These are phyloP conservation scores for Medicago arabica DNA, from an alignment of 306 rosid genomes.

Conservation along the genomic window DNA sequence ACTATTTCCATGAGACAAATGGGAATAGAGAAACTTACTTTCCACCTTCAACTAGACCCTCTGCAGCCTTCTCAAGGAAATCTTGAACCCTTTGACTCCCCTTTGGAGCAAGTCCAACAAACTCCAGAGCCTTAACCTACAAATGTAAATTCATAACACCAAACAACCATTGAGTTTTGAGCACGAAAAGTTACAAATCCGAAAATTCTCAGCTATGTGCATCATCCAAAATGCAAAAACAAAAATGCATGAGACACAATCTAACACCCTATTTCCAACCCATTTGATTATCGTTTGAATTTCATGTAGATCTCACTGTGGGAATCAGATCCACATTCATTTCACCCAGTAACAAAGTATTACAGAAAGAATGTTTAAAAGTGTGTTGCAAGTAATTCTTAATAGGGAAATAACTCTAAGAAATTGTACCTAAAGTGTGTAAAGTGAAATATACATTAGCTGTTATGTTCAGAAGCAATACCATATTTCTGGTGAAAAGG, in stretches of 20 bases:
- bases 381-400: not conserved
- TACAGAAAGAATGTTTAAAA: not conserved
- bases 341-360: not conserved
- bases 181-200: not conserved
- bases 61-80: slow-evolving; percentile 92
- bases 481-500: slow-evolving; percentile 85
- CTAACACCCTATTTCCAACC: not conserved
- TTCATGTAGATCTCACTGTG: not conserved
- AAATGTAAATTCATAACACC: slow-evolving; percentile 28
- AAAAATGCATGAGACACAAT: not conserved
- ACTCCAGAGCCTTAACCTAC: slow-evolving; percentile 84
- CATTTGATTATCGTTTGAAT: not conserved
- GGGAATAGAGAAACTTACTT: slow-evolving; percentile 70
- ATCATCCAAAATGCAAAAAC: not conserved
- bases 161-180: slow-evolving; percentile 21
- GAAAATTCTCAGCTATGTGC: slow-evolving; percentile 10
- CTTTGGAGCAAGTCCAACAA: slow-evolving; percentile 79
- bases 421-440: slow-evolving; percentile 4
- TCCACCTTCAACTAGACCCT: slow-evolving; percentile 94
- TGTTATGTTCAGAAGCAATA: slow-evolving; percentile 38
- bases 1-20: not conserved
- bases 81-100: slow-evolving; percentile 95
- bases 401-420: slow-evolving; percentile 13
- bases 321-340: not conserved
- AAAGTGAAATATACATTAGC: slow-evolving; percentile 24